A percentile compares a stretch with the other conserved stretches of the same genome.
Evolutionary conservation across 208 protist genomes (phyloP).

Genomic region (Naegleria gruberi): DNA sequence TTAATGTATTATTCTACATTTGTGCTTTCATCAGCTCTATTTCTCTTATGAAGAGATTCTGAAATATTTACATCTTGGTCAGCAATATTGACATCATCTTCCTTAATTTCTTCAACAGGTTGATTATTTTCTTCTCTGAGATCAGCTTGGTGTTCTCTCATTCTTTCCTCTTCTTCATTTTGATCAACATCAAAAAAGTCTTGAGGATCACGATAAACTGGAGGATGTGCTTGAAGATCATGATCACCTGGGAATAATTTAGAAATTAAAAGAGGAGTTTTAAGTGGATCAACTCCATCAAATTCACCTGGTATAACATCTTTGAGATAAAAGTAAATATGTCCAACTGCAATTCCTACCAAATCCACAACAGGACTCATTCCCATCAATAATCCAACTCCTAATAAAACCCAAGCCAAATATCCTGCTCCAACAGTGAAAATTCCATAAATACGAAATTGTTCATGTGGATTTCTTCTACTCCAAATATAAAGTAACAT

Average conservation of each 20-base stretch:
- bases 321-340: conserved; percentile 38
- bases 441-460: conserved; percentile 35
- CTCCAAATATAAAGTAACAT: conserved; percentile 44
- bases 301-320: conserved; percentile 27
- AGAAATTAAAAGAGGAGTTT: background rate
- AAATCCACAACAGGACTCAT: conserved; percentile 27
- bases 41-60: background rate
- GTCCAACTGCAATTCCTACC: conserved; percentile 39
- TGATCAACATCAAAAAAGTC: background rate
- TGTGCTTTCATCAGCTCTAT: no score
- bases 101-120: no score
- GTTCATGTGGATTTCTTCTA: conserved; percentile 40
- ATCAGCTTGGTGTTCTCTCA: background rate
- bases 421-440: conserved; percentile 40
- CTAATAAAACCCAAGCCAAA: conserved; percentile 34
- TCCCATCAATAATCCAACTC: conserved; percentile 28
- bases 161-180: background rate
- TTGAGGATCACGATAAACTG: background rate
- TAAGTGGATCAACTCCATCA: background rate
- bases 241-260: background rate
- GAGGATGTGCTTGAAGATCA: background rate
- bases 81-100: background rate
- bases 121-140: no score
- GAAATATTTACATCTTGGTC: background rate
- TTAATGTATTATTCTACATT: no score